Evolutionary conservation across 2,329 filamentous ascomycete genomes (phyloP), one percentile per base, ranked within the genome.

Genomic region (Chaetoscypha palmicola): DNA sequence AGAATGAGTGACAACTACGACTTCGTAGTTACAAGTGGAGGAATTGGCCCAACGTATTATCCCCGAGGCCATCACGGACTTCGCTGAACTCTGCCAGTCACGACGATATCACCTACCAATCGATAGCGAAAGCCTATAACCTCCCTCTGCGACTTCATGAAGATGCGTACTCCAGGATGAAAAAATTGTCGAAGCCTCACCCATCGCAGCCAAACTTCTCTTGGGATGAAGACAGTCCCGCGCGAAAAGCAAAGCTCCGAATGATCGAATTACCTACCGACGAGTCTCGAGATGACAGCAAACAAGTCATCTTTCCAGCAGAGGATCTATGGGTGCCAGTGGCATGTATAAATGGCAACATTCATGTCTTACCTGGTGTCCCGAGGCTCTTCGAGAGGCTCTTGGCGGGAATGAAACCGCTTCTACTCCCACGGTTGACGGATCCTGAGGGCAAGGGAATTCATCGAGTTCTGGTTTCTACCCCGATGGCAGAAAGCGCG

Each of bases 101-200:
- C 70, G 92, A 98, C 65, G 92, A 98, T 62, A 97, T 97, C 56
- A 97, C 92, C 20, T 98, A 98, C 68, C 74, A 86, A 60, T 91
- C 88, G 30, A 94, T 98, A 62, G 90, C 87, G 52, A 89, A 88
- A 62, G 92, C 90, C 5, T 97, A 96, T 63, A 68, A 71, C 33
- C 72, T 96, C 5, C 77, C 81, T 11, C 70, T 97, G 14, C 76
- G 81, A 54, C 74, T 94, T 21, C 87, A 97, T 69, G 68, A 86
- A 33, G 77, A 79, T 46, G 82, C 90, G 0, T 85, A 83, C 56
- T 74, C 79, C 52, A 81, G 83, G 60, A 97, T 97, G 92, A 90
- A 86, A 67, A 73, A 68, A 49, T 73, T 95, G 7, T 87, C 83
- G 22, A 84, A 80, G 61, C 81, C 81, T 10, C 81, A 85, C 57